Base-by-base conservation (phyloP, 1,284 basidiomycete species). In the Neotropicomus parvogracilis region DNA sequence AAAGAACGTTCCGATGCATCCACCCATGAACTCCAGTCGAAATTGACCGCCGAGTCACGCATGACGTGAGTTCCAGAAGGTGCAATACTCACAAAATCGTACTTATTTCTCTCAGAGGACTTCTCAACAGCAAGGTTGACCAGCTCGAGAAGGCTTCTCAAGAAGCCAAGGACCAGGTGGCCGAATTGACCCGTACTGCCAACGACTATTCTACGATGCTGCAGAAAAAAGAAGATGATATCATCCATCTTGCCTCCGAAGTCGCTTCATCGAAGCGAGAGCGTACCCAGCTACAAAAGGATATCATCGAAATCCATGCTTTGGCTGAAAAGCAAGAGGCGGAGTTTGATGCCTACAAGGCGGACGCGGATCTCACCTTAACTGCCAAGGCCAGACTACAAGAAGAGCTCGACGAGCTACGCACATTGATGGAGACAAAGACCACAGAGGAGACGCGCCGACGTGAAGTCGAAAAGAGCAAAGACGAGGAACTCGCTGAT, bases 391-490 rank as follows among this genome's bases (percentile, higher is more conserved):
- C 72, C 36, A 86, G 84, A 56, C 70, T 95, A 13, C 85, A 93
- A 60, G 78, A 75, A 39, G 92, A 97, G 66, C 74, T 97, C 12
- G 95, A 97, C 60, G 90, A 91, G 56, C 75, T 95, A 5, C 83
- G 94, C 6, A 72, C 78, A 17, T 68, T 91, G 16, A 82, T 97
- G 74, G 84, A 86, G 45, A 87, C 89, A 6, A 95, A 94, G 69
- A 81, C 84, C 1, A 87, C 83, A 17, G 94, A 97, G 63, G 93
- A 94, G 60, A 85, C 81, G 28, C 85, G 87, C 48, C 81, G 89
- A 20, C 80, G 78, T 41, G 91, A 97, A 64, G 88, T 83, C 2
- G 91, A 93, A 67, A 87, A 86, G 66, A 89, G 88, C 69, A 90
- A 87, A 62, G 93, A 95, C 57, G 78, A 83, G 37, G 95, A 98